Base-by-base conservation (phyloP, 768 basidiomycete genomes). In the Leccinum variicolor region DNA sequence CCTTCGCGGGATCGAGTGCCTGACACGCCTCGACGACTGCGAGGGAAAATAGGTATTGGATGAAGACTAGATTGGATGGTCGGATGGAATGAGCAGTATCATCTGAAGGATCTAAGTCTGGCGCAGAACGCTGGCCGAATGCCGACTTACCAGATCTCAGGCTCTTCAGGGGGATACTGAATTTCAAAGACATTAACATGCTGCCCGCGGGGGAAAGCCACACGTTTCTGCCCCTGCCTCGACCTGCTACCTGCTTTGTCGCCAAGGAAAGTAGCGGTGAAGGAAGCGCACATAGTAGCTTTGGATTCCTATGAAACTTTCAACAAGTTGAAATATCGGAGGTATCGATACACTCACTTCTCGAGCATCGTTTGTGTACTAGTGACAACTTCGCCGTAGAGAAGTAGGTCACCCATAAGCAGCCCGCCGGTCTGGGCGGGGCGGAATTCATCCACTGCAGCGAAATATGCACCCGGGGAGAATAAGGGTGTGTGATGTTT, bases 311-410 rank as follows among this genome's bases (percentile, higher is more conserved):
- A 23, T 28, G 3, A 10, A 21, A 26, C 8, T 4, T n/a, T 48
- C n/a, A 31, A 21, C 63, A 25, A 61, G 46, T 11, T 1, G 11
- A 26, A 7, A 49, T 34, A 43, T 23, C 14, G 10, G 23, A 41
- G 33, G 23, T 17, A 13, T 4, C 3, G 25, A 34, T 23, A 25
- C 1, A 73, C 88, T 73, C 62, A 94, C 96, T 86, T 90, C 68
- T 97, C 92, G 5, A 98, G 77, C 82, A 98, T 84, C 2, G 93
- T 94, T 70, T 98, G 97, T 0, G 96, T 98, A 63, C 92, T 94
- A 2, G 93, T 93, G 11, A 99, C 89, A 0, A 85, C 85, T 70
- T 97, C 92, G 31, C 90, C 88, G 62, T 98, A 98, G 9, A 95
- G 63, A 28, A 98, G 68, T 36, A 84, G 80, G 58, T 95, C 92